Conservation (phyloP, 2,329 filamentous ascomycete genomes). For the Geosmithia putterillii region DNA sequence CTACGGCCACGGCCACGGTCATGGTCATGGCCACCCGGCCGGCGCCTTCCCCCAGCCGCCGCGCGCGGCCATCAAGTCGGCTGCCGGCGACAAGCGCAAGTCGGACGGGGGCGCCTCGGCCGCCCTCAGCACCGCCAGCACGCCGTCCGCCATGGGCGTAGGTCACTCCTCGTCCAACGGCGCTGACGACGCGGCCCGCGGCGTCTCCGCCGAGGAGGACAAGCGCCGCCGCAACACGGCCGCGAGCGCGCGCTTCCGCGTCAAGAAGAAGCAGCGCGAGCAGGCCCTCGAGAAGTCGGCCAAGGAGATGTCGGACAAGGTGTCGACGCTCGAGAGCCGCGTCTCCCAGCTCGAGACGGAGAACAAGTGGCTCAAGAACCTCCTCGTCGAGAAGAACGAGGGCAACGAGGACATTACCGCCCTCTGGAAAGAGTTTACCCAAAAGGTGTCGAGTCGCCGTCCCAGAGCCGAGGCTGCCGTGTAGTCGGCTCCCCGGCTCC, state of each 20-base stretch:
- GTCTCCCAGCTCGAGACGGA: constrained; percentile 71
- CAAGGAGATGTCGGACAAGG: constrained; percentile 75
- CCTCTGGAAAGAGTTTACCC: constrained; percentile 37
- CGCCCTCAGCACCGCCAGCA: constrained; percentile 17
- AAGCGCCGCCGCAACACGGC: constrained; percentile 84
- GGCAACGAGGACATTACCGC: constrained; percentile 39
- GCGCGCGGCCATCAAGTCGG: constrained; percentile 16
- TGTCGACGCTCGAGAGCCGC: constrained; percentile 57
- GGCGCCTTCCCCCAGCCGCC: constrained; percentile 9
- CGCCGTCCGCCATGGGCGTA: too few relatives aligned
- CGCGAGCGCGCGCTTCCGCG: constrained; percentile 75
- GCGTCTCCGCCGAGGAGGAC: constrained; percentile 72
- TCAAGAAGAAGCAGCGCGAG: constrained; percentile 95
- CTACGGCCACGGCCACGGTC: constrained; percentile 22
- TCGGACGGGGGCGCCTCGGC: constrained; percentile 16
- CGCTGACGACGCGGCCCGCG: constrained; percentile 55
- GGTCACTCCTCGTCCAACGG: constrained; percentile 26
- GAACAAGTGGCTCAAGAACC: constrained; percentile 71
- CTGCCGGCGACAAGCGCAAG: constrained; percentile 29
- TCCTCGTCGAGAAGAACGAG: constrained; percentile 73
- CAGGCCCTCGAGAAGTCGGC: constrained; percentile 71
- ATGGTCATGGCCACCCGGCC: constrained; percentile 20
- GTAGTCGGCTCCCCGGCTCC: too few relatives aligned
- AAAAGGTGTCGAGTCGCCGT: constrained; percentile 11
- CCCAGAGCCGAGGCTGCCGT: constrained; percentile 3